Evolutionary conservation across 805 yeast species (phyloP).

Genomic region (Komagataella pseudopastoris): DNA sequence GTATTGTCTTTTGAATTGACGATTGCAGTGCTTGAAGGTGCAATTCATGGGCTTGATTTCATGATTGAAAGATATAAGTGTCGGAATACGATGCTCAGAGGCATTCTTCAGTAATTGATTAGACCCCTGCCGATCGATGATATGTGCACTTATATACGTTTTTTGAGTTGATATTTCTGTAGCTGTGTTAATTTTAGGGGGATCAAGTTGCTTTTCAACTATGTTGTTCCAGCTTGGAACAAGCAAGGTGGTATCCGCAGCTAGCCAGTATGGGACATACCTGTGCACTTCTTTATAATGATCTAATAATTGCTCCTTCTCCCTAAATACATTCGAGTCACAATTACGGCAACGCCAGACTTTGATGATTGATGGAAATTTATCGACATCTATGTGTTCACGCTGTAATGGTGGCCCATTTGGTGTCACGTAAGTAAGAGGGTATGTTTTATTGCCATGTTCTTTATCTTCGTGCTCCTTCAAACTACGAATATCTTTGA

Average conservation of each 20-base stretch:
- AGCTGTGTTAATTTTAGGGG: background rate
- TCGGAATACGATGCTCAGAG: slow-evolving; percentile 4
- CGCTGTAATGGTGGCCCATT: slow-evolving; percentile 40
- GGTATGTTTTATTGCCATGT: slow-evolving; percentile 60
- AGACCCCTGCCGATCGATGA: background rate
- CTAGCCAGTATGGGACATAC: background rate
- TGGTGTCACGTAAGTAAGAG: slow-evolving; percentile 53
- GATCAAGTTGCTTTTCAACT: background rate
- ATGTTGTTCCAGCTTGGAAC: background rate
- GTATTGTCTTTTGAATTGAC: slow-evolving; percentile 35
- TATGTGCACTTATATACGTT: background rate
- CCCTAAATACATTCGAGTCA: slow-evolving; percentile 29
- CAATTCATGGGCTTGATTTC: slow-evolving; percentile 26
- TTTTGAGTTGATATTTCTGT: background rate
- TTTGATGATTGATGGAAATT: slow-evolving; percentile 25
- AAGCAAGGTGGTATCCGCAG: background rate
- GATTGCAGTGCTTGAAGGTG: slow-evolving; percentile 30
- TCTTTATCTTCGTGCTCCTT: slow-evolving; percentile 57
- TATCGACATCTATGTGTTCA: slow-evolving; percentile 19
- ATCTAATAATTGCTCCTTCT: slow-evolving; percentile 37
- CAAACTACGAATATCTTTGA: slow-evolving; percentile 62
- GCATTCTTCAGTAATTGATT: background rate
- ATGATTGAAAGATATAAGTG: slow-evolving; percentile 23
- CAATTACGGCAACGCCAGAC: slow-evolving; percentile 60
- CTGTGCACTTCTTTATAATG: slow-evolving; percentile 41